Evolutionary conservation across 75 land plant genomes (phyloP).

Genomic region (Selaginella moellendorffii): DNA sequence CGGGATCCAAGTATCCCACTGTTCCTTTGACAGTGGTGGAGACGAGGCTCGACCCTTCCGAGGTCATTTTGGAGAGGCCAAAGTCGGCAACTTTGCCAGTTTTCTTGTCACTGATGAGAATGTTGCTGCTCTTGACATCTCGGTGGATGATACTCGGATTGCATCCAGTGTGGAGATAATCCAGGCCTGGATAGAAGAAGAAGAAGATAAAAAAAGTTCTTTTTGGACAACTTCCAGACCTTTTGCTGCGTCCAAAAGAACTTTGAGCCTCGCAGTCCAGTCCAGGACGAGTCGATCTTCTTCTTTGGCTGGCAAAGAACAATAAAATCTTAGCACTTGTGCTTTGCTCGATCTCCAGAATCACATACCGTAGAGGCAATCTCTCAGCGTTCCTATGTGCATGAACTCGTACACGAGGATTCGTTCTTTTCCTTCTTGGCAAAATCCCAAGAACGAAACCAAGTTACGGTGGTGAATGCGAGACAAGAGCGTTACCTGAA

Average conservation of each 20-base stretch:
- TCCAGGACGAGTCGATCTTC: neutral
- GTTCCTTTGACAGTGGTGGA: constrained; percentile 2
- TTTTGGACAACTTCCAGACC: too few species aligned
- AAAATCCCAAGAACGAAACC: constrained; percentile 60
- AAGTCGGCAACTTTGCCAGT: constrained; percentile 19
- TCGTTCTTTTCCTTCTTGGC: constrained; percentile 43
- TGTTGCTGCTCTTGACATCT: constrained; percentile 20
- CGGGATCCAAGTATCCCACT: constrained; percentile 5
- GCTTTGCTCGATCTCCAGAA: neutral
- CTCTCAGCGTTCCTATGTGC: constrained; percentile 75
- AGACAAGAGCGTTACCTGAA: constrained; percentile 69
- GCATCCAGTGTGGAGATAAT: constrained; percentile 8
- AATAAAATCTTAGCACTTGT: neutral
- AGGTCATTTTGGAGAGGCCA: constrained; percentile 12
- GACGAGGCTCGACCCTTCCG: neutral
- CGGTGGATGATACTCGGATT: constrained; percentile 18
- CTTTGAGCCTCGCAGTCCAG: constrained; percentile 1
- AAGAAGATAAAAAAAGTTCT: too few species aligned
- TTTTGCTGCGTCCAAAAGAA: constrained; percentile 1
- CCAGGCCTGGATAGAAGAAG: neutral
- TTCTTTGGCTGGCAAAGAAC: neutral
- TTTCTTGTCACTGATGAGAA: constrained; percentile 11
- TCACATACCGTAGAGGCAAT: constrained; percentile 60
- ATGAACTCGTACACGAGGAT: constrained; percentile 75
- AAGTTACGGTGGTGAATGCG: constrained; percentile 86